phyloP scores from a whole-genome alignment of 495 filamentous ascomycete genomes.

The Xeromyces bisporus region DNA sequence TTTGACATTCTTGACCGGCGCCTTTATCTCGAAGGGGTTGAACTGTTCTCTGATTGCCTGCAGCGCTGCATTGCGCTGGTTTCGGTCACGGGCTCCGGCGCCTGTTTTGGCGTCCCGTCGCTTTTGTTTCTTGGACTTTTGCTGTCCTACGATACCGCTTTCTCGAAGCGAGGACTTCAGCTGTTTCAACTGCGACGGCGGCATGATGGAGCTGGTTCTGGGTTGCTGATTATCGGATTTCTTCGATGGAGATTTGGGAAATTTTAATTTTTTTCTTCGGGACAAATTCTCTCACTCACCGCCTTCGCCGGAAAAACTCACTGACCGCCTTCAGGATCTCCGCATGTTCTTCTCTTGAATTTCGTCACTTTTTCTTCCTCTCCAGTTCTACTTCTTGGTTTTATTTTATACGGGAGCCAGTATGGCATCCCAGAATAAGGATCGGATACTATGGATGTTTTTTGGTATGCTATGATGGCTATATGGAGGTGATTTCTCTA shows the following conservation, averaged over 20 bases:
- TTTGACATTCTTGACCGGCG: conserved; percentile 47
- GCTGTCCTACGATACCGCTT: conserved; percentile 72
- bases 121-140: conserved; percentile 82
- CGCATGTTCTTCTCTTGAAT: conserved; percentile 10
- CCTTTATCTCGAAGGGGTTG: conserved; percentile 92
- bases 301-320: conserved; percentile 18
- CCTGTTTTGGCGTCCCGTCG: conserved; percentile 52
- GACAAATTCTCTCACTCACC: conserved; percentile 20
- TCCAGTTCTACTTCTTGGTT: background rate
- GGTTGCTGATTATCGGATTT: conserved; percentile 3
- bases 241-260: too few species aligned
- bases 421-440: conserved; percentile 26
- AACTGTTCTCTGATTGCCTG: conserved; percentile 80
- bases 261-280: conserved; percentile 9
- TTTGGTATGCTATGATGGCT: conserved; percentile 27
- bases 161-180: conserved; percentile 77
- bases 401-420: conserved; percentile 3
- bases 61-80: conserved; percentile 57
- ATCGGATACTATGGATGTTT: conserved; percentile 28
- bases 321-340: conserved; percentile 8
- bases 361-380: too few species aligned
- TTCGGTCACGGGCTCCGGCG: conserved; percentile 42
- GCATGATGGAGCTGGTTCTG: conserved; percentile 40
- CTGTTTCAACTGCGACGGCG: conserved; percentile 90
- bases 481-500: too few species aligned